These are phyloP conservation scores for Debaryomyces udenii DNA, from an alignment of 1,139 yeast species.

Conservation along the genomic window DNA sequence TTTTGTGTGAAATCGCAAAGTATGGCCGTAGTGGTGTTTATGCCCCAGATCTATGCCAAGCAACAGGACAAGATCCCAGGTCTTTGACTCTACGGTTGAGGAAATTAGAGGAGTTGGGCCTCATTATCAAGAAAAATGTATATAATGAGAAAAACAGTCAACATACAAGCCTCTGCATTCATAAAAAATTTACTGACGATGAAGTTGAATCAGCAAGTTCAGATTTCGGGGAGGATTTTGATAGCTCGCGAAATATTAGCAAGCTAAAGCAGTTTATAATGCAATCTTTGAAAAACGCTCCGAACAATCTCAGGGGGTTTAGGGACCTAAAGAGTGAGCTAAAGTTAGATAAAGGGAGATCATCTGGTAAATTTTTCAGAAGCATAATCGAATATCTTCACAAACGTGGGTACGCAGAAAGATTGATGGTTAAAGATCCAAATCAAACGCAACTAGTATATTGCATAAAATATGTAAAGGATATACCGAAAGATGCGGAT, in stretches of 20 bases:
- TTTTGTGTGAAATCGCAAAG: slow-evolving; percentile 54
- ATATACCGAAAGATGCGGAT: slow-evolving; percentile 41
- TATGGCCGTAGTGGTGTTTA: slow-evolving; percentile 58
- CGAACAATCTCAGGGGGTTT: slow-evolving; percentile 67
- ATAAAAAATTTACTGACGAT: slow-evolving; percentile 42
- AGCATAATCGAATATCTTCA: slow-evolving; percentile 56
- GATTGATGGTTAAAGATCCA: slow-evolving; percentile 59
- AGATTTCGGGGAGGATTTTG: slow-evolving; percentile 27
- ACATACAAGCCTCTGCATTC: slow-evolving; percentile 53
- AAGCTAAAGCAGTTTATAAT: slow-evolving; percentile 46
- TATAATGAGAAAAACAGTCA: slow-evolving; percentile 48
- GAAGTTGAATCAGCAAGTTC: slow-evolving; percentile 41
- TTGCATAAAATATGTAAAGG: slow-evolving; percentile 63
- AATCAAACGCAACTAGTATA: slow-evolving; percentile 51
- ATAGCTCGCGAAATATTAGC: slow-evolving; percentile 34
- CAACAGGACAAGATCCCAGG: slow-evolving; percentile 71
- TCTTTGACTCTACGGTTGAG: slow-evolving; percentile 66
- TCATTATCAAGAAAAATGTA: slow-evolving; percentile 46
- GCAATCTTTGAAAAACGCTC: slow-evolving; percentile 61
- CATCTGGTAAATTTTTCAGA: slow-evolving; percentile 53
- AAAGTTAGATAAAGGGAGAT: slow-evolving; percentile 49
- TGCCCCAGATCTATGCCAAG: slow-evolving; percentile 56
- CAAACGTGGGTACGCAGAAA: slow-evolving; percentile 55
- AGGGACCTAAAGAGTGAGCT: slow-evolving; percentile 67
- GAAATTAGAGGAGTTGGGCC: slow-evolving; percentile 50